These are phyloP conservation scores for Termitomyces heimii DNA, from an alignment of 768 basidiomycete genomes.

Conservation along the genomic window DNA sequence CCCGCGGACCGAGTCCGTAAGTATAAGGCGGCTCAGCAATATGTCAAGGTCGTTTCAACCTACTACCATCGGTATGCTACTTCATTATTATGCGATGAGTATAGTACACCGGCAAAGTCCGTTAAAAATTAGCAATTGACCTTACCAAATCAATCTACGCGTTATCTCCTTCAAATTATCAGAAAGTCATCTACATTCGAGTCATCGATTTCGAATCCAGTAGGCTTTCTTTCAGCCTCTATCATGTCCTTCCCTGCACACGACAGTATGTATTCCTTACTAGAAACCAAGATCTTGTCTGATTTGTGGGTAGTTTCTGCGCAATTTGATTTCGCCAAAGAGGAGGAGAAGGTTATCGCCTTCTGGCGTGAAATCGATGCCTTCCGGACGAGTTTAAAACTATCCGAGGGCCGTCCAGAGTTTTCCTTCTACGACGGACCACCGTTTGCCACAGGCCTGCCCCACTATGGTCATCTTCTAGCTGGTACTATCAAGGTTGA, in stretches of 20 bases:
- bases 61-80: no score
- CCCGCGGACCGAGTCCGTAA: no score
- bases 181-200: slow-evolving; percentile 6
- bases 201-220: slow-evolving; percentile 7
- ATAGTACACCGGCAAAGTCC: slow-evolving; percentile 18
- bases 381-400: slow-evolving; percentile 89
- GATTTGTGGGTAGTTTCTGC: slow-evolving; percentile 51
- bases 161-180: slow-evolving; percentile 11
- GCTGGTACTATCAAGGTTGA: slow-evolving; percentile 88
- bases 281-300: slow-evolving; percentile 7
- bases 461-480: slow-evolving; percentile 92
- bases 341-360: slow-evolving; percentile 83
- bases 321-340: slow-evolving; percentile 78
- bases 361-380: slow-evolving; percentile 98
- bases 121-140: slow-evolving; percentile 6
- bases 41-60: no score
- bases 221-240: background rate
- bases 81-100: no score
- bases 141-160: slow-evolving; percentile 12
- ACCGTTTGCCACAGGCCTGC: slow-evolving; percentile 94
- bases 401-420: slow-evolving; percentile 85
- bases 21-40: no score
- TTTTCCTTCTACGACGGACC: slow-evolving; percentile 97
- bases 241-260: slow-evolving; percentile 65
- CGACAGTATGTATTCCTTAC: slow-evolving; percentile 50